Evolutionary conservation across 2,329 filamentous ascomycete species (phyloP).

Genomic region (Colletotrichum tropicicola): DNA sequence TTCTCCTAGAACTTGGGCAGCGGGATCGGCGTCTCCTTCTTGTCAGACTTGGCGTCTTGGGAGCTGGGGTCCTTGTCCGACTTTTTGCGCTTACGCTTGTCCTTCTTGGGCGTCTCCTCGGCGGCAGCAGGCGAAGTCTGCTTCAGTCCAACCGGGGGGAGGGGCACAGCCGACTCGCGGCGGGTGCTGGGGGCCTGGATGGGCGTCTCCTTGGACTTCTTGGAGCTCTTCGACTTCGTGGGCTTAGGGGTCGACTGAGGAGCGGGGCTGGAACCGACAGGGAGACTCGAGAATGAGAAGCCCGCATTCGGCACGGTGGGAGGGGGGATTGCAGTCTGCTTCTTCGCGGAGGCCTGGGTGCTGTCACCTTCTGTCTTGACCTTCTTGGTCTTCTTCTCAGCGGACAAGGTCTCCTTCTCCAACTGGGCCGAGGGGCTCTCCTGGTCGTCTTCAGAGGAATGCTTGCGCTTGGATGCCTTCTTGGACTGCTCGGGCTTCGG

Average conservation of each 20-base stretch:
- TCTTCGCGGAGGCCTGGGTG: slow-evolving; percentile 34
- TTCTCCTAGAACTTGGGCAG: slow-evolving; percentile 30
- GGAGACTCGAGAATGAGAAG: slow-evolving; percentile 30
- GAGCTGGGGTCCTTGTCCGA: slow-evolving; percentile 36
- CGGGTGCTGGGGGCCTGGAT: slow-evolving; percentile 29
- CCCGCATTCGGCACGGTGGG: slow-evolving; percentile 39
- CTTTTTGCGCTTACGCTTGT: slow-evolving; percentile 32
- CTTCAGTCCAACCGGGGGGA: background rate
- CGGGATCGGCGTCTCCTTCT: background rate
- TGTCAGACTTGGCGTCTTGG: background rate
- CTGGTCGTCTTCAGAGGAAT: slow-evolving; percentile 44
- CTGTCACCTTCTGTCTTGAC: slow-evolving; percentile 39
- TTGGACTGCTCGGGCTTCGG: slow-evolving; percentile 12
- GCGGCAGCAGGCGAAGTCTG: slow-evolving; percentile 4
- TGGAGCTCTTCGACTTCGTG: slow-evolving; percentile 37
- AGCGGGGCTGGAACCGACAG: slow-evolving; percentile 33
- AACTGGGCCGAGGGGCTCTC: slow-evolving; percentile 45
- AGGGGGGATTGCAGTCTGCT: slow-evolving; percentile 43
- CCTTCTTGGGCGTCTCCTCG: slow-evolving; percentile 33
- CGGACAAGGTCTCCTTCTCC: slow-evolving; percentile 42
- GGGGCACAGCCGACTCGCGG: slow-evolving; percentile 17
- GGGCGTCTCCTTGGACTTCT: slow-evolving; percentile 43
- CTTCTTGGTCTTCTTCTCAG: slow-evolving; percentile 50
- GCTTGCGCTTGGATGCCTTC: slow-evolving; percentile 32
- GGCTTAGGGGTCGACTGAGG: slow-evolving; percentile 34